Base-by-base conservation (phyloP, 257 asterid genomes). In the Solanum acaule region DNA sequence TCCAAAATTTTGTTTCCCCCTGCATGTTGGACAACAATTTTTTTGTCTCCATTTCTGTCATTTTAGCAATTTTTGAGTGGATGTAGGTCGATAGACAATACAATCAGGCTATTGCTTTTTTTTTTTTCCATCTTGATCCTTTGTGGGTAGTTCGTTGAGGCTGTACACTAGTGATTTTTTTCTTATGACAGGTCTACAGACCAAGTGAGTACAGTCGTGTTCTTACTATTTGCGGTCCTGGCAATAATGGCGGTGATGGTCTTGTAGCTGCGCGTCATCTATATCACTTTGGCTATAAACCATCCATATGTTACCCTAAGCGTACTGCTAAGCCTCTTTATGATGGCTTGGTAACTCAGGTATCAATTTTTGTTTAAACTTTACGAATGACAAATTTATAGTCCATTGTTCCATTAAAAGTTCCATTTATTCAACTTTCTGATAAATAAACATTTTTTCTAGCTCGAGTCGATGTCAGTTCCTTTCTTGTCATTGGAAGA, bases 201-300 rank as follows among this genome's bases (percentile, higher is more conserved):
- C 93, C 95, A 56, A 78, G 88, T 68, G 94, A 94, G 89, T 88
- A 84, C 87, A 93, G 87, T 67, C 98, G 95, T 16, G 94, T 97
- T 84, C 98, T 97, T 89, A 95, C 92, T 88, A 89, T 97, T 79
- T 97, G 98, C 78, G 98, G 98, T 68, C 98, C 99, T 12, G 99
- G 99, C 40, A 97, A 97, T 90, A 97, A 97, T 91, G 98, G 98
- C 27, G 99, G 98, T 31, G 98, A 97, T 90, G 98, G 99, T 68
- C 98, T 97, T 89, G 99, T 97, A 22, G 99, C 97, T 87, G 98
- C 98, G 90, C 98, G 99, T 63, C 99, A 96, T 93, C 93, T 97
- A 91, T 91, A 92, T 90, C 98, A 95, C 91, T 97, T 97, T 88
- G 98, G 99, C 12, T 97, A 93, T 83, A 93, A 92, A 87, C 98